Conservation (phyloP, 2,329 filamentous ascomycete species). For the Colletotrichum trifolii region DNA sequence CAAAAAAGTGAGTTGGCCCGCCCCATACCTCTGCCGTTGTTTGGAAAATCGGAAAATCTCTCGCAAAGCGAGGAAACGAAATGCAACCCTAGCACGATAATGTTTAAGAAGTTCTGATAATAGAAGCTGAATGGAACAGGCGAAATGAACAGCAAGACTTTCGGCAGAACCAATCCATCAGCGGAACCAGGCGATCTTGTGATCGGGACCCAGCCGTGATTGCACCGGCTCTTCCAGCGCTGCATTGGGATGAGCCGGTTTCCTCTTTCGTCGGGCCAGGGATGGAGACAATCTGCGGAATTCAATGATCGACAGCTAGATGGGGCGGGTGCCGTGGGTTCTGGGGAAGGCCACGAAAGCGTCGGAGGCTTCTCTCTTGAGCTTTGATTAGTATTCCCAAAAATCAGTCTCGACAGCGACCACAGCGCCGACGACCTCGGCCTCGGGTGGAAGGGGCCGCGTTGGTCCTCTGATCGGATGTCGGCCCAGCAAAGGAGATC, state of each 20-base stretch:
- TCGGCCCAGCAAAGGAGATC: slow-evolving; percentile 1
- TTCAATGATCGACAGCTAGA: slow-evolving; percentile 32
- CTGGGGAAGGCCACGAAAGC: slow-evolving; percentile 26
- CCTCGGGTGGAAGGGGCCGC: slow-evolving; percentile 10
- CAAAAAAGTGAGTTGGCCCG: background rate
- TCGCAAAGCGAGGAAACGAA: slow-evolving; percentile 27
- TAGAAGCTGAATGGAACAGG: slow-evolving; percentile 11
- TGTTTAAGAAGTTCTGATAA: background rate
- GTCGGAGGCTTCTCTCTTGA: slow-evolving; percentile 3
- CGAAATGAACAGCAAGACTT: slow-evolving; percentile 19
- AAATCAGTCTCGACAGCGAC: slow-evolving; percentile 28
- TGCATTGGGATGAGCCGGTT: slow-evolving; percentile 18
- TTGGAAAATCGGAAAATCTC: slow-evolving; percentile 12
- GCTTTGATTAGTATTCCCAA: slow-evolving; percentile 9
- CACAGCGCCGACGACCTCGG: background rate
- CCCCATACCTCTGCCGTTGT: slow-evolving; percentile 11
- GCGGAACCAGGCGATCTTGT: slow-evolving; percentile 22
- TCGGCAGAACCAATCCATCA: slow-evolving; percentile 7
- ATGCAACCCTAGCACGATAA: slow-evolving; percentile 7
- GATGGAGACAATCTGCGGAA: slow-evolving; percentile 28
- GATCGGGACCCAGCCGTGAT: slow-evolving; percentile 28
- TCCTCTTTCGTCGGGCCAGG: slow-evolving; percentile 24
- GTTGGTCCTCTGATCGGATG: background rate
- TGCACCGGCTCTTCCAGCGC: slow-evolving; percentile 1
- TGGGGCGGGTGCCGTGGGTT: slow-evolving; percentile 21